phyloP scores from a whole-genome alignment of 768 basidiomycete genomes.

The Amanita pseudoporphyria region DNA sequence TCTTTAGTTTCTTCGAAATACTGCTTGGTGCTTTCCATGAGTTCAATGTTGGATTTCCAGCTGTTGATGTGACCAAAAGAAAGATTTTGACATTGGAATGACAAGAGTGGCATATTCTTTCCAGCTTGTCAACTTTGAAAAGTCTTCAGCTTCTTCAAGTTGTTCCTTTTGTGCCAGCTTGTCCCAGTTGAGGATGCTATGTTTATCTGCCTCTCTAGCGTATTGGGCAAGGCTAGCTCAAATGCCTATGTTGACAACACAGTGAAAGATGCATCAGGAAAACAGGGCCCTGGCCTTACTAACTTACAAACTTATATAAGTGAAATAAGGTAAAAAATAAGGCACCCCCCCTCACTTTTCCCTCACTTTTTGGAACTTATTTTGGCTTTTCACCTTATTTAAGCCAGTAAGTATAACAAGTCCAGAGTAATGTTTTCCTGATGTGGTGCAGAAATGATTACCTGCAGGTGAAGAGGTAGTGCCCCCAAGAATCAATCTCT shows the following conservation, averaged over 20 bases:
- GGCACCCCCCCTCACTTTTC: too few relatives aligned
- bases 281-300: too few relatives aligned
- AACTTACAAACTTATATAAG: too few relatives aligned
- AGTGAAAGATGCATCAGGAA: too few relatives aligned
- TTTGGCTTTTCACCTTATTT: slow-evolving; percentile 32
- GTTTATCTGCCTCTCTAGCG: not conserved
- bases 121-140: slow-evolving; percentile 1
- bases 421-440: slow-evolving; percentile 30
- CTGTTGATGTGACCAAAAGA: not conserved
- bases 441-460: slow-evolving; percentile 27
- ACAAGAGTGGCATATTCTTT: slow-evolving; percentile 4
- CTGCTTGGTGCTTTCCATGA: not conserved
- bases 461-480: slow-evolving; percentile 34
- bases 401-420: too few relatives aligned
- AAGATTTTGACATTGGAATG: not conserved
- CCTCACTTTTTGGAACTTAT: too few relatives aligned
- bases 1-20: slow-evolving; percentile 1
- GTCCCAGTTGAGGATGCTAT: slow-evolving; percentile 1
- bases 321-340: too few relatives aligned
- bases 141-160: not conserved
- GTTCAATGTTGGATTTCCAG: not conserved
- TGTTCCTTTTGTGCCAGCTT: not conserved
- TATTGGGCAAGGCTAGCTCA: not conserved
- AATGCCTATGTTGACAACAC: slow-evolving; percentile 7
- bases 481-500: slow-evolving; percentile 30